Evolutionary conservation across 371 early-diverging fungal genomes (phyloP).

Genomic region (Mortierella sp.): DNA sequence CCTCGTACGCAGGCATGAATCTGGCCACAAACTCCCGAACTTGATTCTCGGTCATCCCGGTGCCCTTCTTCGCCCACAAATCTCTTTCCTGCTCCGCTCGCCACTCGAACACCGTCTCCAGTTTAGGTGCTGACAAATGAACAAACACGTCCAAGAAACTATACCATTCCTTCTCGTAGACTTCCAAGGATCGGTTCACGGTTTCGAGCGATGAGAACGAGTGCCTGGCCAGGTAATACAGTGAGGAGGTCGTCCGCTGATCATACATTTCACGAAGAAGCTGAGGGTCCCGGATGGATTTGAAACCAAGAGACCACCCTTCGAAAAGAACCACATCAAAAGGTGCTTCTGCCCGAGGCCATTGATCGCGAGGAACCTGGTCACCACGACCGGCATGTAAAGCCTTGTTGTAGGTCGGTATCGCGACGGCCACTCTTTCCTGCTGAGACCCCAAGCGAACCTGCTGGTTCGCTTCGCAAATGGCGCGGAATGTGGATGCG

Average conservation of each 20-base stretch:
- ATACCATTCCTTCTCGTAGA: slow-evolving; percentile 68
- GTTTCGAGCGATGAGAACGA: slow-evolving; percentile 48
- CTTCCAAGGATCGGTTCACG: slow-evolving; percentile 57
- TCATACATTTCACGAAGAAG: slow-evolving; percentile 47
- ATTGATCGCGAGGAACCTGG: slow-evolving; percentile 63
- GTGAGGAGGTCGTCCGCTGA: slow-evolving; percentile 10
- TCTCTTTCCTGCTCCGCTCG: slow-evolving; percentile 86
- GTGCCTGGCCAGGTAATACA: slow-evolving; percentile 18
- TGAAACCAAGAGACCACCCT: slow-evolving; percentile 95
- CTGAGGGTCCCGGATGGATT: slow-evolving; percentile 57
- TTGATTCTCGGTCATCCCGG: slow-evolving; percentile 73
- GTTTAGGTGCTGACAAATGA: slow-evolving; percentile 69
- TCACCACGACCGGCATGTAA: slow-evolving; percentile 84
- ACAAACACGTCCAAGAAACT: slow-evolving; percentile 80
- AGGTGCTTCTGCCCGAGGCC: slow-evolving; percentile 66
- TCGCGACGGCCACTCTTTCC: slow-evolving; percentile 24
- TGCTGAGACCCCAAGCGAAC: not conserved
- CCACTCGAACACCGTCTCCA: slow-evolving; percentile 84
- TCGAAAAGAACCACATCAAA: slow-evolving; percentile 89
- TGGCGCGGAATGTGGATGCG: slow-evolving; percentile 57
- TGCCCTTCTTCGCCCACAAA: slow-evolving; percentile 57
- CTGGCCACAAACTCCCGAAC: slow-evolving; percentile 87
- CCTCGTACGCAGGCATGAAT: slow-evolving; percentile 91
- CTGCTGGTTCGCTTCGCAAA: slow-evolving; percentile 53
- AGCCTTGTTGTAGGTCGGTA: slow-evolving; percentile 89